A percentile compares a stretch with the other conserved stretches of the same genome.
phyloP scores from a whole-genome alignment of 164 flowering plant species.

The Liriodendron chinense region DNA sequence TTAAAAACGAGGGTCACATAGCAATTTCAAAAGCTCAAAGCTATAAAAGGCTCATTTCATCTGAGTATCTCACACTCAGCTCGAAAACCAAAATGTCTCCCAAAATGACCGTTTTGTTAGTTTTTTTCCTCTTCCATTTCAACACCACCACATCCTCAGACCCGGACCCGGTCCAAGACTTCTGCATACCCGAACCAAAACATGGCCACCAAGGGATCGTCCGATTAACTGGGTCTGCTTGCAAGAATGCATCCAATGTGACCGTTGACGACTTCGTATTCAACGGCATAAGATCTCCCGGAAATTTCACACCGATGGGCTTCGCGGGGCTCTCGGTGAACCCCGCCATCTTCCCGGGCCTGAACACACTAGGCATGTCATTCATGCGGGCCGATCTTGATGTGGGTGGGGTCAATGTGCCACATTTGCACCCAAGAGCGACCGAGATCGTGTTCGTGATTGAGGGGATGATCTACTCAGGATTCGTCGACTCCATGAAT shows the following conservation, averaged over 20 bases:
- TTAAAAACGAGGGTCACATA: background rate
- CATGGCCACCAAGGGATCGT: conserved; percentile 8
- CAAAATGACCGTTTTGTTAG: conserved; percentile 3
- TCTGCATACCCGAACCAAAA: conserved; percentile 45
- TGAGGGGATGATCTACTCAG: conserved; percentile 57
- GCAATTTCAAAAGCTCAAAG: background rate
- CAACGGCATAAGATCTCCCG: conserved; percentile 44
- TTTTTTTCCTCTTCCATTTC: conserved; percentile 13
- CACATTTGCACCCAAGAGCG: conserved; percentile 71
- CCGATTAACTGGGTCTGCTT: conserved; percentile 22
- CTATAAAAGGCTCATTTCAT: conserved; percentile 12
- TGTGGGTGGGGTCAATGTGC: conserved; percentile 51
- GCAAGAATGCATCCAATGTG: conserved; percentile 52
- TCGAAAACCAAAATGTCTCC: background rate
- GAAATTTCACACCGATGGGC: conserved; percentile 42
- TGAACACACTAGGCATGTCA: conserved; percentile 75
- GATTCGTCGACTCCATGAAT: conserved; percentile 61
- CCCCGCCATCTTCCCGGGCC: conserved; percentile 53
- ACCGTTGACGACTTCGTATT: conserved; percentile 59
- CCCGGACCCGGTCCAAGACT: conserved; percentile 63
- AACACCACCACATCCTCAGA: conserved; percentile 34
- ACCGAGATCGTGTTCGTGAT: conserved; percentile 53
- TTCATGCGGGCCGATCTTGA: conserved; percentile 60
- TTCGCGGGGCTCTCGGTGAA: conserved; percentile 37
- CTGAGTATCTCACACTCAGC: too few relatives aligned